A percentile compares a stretch with the other conserved stretches of the same genome.
phyloP scores from a whole-genome alignment of 768 basidiomycete genomes.

The Tulasnella sp. region DNA sequence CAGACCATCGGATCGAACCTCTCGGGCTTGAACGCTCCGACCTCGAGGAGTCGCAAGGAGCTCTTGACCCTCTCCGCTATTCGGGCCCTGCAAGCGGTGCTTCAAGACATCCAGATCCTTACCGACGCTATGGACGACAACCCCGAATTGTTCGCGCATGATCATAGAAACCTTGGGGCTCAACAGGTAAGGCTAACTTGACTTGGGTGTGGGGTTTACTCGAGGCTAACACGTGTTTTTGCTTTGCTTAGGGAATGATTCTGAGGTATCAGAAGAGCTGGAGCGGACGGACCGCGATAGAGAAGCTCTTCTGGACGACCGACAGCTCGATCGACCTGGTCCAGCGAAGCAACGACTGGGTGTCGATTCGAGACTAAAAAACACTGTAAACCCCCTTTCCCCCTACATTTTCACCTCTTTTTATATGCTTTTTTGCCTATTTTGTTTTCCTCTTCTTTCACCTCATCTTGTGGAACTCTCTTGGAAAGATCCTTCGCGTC shows the following conservation, averaged over 20 bases:
- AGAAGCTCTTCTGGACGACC: slow-evolving; percentile 89
- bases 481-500: background rate
- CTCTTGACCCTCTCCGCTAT: slow-evolving; percentile 70
- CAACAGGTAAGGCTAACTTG: slow-evolving; percentile 69
- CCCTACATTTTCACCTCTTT: background rate
- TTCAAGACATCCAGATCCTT: slow-evolving; percentile 85
- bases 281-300: slow-evolving; percentile 89
- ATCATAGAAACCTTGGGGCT: slow-evolving; percentile 93
- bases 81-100: slow-evolving; percentile 78
- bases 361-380: slow-evolving; percentile 49
- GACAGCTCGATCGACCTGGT: slow-evolving; percentile 89
- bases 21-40: slow-evolving; percentile 57
- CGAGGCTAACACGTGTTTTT: slow-evolving; percentile 26
- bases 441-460: background rate
- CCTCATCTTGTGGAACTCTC: background rate
- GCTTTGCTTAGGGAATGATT: slow-evolving; percentile 77
- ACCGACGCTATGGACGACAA: slow-evolving; percentile 90
- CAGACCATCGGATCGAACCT: slow-evolving; percentile 79
- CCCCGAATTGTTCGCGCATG: slow-evolving; percentile 87
- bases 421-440: background rate
- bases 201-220: slow-evolving; percentile 8
- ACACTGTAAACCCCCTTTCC: background rate
- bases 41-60: slow-evolving; percentile 78
- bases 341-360: slow-evolving; percentile 84
- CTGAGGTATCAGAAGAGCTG: slow-evolving; percentile 94